phyloP scores from a whole-genome alignment of 768 basidiomycete genomes.

The Lentinula detonsa region DNA sequence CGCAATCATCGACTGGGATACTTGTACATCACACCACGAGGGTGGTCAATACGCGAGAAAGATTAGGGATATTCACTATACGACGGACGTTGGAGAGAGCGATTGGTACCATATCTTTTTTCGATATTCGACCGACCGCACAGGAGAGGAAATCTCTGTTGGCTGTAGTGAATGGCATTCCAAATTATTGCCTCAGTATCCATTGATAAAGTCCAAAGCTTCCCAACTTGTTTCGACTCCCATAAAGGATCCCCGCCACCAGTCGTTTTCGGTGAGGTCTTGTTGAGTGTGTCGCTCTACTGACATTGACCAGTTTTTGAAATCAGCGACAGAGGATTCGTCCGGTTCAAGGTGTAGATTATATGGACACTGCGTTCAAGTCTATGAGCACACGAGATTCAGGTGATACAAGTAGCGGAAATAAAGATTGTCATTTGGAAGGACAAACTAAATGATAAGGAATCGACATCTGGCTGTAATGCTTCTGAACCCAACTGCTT shows the following conservation, averaged over 20 bases:
- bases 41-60: not conserved
- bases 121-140: not conserved
- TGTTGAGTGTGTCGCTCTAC: not conserved
- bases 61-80: not conserved
- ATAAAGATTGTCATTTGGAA: too few species aligned
- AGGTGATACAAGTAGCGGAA: not conserved
- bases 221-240: not conserved
- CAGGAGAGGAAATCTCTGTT: not conserved
- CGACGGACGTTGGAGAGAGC: not conserved
- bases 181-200: not conserved
- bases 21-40: not conserved
- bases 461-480: too few species aligned
- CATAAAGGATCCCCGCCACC: not conserved
- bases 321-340: not conserved
- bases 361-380: not conserved
- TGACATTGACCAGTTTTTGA: not conserved
- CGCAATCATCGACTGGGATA: not conserved
- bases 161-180: not conserved
- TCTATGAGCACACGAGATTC: not conserved
- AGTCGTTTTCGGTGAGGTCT: not conserved
- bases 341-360: not conserved
- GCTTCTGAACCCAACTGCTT: too few species aligned
- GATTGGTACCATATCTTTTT: not conserved
- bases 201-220: not conserved
- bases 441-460: too few species aligned